Base-by-base conservation (phyloP, 78 protist genomes). In the Dictyostelium citrinum region DNA sequence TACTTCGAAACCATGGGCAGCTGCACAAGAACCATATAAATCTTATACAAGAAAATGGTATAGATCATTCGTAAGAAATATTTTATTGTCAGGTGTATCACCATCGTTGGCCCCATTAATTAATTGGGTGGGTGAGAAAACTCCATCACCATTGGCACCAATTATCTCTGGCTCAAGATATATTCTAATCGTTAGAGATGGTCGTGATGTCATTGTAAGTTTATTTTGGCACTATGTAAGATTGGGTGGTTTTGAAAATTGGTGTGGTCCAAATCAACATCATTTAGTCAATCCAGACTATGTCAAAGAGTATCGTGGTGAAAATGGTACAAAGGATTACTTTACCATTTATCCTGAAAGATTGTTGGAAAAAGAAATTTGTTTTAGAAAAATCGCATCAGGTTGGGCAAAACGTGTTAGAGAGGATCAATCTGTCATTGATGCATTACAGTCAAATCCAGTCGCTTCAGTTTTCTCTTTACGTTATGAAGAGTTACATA, bases 171-270 rank as follows among this genome's bases (percentile, higher is more conserved):
- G 93, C 1, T 76, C 93, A 22, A 76, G 71, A 14, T 88, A 88
- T 68, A 78, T 88, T 35, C 29, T 88, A 7, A 88, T 88, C 0
- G 27, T 78, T 17, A 35, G 93, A n/a, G 93, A 88, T 78, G 93
- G 93, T n/a, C 27, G 93, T 22, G 93, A 88, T 78, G 93, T 88
- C 5, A 39, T 88, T 0, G 74, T 79, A 2, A 61, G 80, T 10
- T 55, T 88, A 27, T 88, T 88, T 78, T 88, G 93, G 93, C 93
- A 88, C 27, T 88, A 67, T 46, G 85, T 88, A 24, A 76, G 93
- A 79, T 43, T 88, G 16, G 93, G 93, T 67, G 93, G 93, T 6
- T 88, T 88, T 45, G 93, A 88, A 24, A 75, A 78, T 22, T 88
- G 93, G 93, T 88, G 93, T 78, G 85, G 85, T 35, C 58, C 37